A percentile compares a stretch with the other conserved stretches of the same genome.
Evolutionary conservation across 371 early-diverging fungal species (phyloP).

Genomic region (Rhizomucor pusillus): DNA sequence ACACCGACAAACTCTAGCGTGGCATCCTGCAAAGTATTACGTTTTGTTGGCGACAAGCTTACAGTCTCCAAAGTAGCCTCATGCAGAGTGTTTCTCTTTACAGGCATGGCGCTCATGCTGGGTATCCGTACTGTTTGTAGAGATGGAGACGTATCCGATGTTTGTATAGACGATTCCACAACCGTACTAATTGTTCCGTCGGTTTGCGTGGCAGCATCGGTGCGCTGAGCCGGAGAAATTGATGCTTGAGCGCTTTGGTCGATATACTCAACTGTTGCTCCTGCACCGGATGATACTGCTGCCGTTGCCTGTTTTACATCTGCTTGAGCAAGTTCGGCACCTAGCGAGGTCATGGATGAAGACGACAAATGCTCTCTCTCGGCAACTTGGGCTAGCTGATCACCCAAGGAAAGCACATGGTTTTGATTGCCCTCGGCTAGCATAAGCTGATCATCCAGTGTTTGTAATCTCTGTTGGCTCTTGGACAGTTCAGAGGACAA

Average conservation of each 20-base stretch:
- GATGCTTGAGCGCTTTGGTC: too few relatives aligned
- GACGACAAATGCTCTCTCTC: too few relatives aligned
- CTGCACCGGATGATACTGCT: too few relatives aligned
- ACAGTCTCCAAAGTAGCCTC: not conserved
- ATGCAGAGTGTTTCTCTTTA: not conserved
- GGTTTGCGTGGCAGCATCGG: not conserved
- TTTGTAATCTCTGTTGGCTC: constrained; percentile 3
- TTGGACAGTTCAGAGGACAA: constrained; percentile 16
- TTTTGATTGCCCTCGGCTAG: not conserved
- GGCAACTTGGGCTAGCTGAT: too few relatives aligned
- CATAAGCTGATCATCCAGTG: not conserved
- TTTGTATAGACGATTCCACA: too few relatives aligned
- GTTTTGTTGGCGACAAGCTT: not conserved
- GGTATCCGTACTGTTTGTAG: constrained; percentile 1
- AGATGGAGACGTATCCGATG: not conserved
- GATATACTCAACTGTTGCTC: too few relatives aligned
- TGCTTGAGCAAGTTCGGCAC: too few relatives aligned
- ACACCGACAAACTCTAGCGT: not conserved
- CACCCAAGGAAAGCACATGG: too few relatives aligned
- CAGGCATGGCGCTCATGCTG: constrained; percentile 7
- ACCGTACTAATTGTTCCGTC: not conserved
- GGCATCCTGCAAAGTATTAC: not conserved
- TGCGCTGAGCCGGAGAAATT: too few relatives aligned
- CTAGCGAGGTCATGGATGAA: too few relatives aligned
- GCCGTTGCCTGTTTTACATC: too few relatives aligned